Percentiles rank a stretch among this genome's conserved stretches.
These are phyloP conservation scores for Sechiopsis laciniata DNA, from an alignment of 306 rosid species.

Conservation along the genomic window DNA sequence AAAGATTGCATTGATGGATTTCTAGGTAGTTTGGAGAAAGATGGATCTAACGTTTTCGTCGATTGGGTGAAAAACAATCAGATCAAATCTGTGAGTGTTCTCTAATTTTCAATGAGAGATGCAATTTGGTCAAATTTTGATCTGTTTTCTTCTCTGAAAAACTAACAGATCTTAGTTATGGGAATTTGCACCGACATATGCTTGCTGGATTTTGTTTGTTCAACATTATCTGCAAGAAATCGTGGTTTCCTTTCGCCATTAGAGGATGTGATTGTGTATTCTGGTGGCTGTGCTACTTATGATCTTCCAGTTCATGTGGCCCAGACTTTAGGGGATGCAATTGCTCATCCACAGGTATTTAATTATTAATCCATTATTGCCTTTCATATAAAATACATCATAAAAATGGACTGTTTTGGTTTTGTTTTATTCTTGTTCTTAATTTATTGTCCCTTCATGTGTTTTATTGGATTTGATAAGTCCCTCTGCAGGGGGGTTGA, in stretches of 20 bases:
- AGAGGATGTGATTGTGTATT: slow-evolving; percentile 72
- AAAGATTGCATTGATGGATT: slow-evolving; percentile 84
- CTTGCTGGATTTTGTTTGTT: slow-evolving; percentile 74
- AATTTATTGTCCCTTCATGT: background rate
- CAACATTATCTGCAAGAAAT: slow-evolving; percentile 65
- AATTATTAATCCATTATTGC: background rate
- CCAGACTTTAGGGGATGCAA: slow-evolving; percentile 41
- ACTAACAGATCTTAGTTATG: slow-evolving; percentile 57
- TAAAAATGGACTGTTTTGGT: background rate
- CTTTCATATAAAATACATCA: background rate
- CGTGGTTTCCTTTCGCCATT: slow-evolving; percentile 58
- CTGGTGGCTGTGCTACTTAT: slow-evolving; percentile 76
- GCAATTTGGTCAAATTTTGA: slow-evolving; percentile 25
- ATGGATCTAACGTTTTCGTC: slow-evolving; percentile 72
- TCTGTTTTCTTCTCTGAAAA: slow-evolving; percentile 14
- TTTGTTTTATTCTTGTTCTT: background rate
- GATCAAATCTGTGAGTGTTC: slow-evolving; percentile 55
- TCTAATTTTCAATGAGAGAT: slow-evolving; percentile 13
- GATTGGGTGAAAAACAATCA: slow-evolving; percentile 77
- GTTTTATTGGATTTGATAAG: background rate
- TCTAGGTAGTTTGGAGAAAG: slow-evolving; percentile 50
- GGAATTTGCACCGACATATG: slow-evolving; percentile 91
- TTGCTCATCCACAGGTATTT: slow-evolving; percentile 84
- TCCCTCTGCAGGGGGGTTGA: background rate
- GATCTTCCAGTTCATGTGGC: slow-evolving; percentile 68